Base-by-base conservation (phyloP, 352 stramenopile genomes). In the Phytophthora uliginosa region DNA sequence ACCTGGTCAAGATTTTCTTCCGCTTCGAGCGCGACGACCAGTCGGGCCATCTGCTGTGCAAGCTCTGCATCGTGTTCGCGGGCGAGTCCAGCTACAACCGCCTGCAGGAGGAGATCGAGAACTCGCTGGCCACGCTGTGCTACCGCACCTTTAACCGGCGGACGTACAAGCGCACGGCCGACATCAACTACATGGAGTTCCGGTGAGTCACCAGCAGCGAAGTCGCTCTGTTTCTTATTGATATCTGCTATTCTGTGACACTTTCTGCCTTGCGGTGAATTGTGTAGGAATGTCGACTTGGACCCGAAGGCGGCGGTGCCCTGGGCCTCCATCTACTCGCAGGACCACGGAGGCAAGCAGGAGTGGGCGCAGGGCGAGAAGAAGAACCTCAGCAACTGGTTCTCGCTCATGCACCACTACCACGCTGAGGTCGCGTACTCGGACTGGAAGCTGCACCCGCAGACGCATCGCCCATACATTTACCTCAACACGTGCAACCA, bases 111-210 rank as follows among this genome's bases (percentile, higher is more conserved):
- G 74, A 87, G 55, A 69, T 83, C n/a, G 82, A 95, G 75, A 97
- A 97, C 76, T 77, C 72, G 38, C 62, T 95, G 50, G 90, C 88
- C 31, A 97, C 90, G 66, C 63, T 95, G 18, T 83, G 86, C 47
- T 95, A 95, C 67, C 87, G 90, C 71, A 93, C 88, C 20, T 97
- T 94, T 74, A 97, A 95, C 63, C 88, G 90, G 55, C 78, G 83
- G 42, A 94, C 87, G 9, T 95, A 95, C 81, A 94, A 95, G 78
- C 87, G 90, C 65, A 97, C 90, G 54, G 90, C 90, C 18, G 90
- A 97, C 73, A 97, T 97, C 74, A 95, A 97, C 76, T 95, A 95
- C 77, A 92, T 97, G 81, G 88, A 95, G 63, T 97, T 89, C 71
- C 78, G 78, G 81, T 92, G 63, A 69, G 59, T 50, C 12, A 28